Base-by-base conservation (phyloP, 129 eudicot species). In the Glebionis coronaria region DNA sequence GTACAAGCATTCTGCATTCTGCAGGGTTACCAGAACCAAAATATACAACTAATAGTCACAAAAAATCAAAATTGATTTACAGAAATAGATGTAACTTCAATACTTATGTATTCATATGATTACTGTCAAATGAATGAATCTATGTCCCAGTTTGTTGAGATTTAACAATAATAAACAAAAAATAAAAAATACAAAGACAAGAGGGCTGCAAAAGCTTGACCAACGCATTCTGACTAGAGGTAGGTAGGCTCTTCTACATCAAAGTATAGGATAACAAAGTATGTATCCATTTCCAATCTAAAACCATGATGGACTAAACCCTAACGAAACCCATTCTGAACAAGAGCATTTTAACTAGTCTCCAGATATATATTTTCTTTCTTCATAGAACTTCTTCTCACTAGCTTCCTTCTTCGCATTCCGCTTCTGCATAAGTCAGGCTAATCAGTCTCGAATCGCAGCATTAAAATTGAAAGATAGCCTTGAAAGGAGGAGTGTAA, bases 361-460 rank as follows among this genome's bases (percentile, higher is more conserved):
- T 21, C 90, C 93, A 0, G 84, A 76, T 29, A 91, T 81, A 21
- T 76, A 87, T 56, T 65, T 84, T 82, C 82, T 87, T 65, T 81
- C 82, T 40, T 77, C 83, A 35, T 91, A 91, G 49, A 84, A 91
- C 62, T 83, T 91, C 78, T 82, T 91, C 78, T 91, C 97, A 40
- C 97, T 91, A 20, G 81, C 92, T 80, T 76, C 86, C 81, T 91
- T 91, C 86, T 83, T 85, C 20, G 92, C 87, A 77, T 91, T 91
- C 15, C 97, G 81, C 65, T 91, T 91, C 97, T 91, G 90, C 66
- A 82, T 3, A 63, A 68, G 27, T n/a, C 21, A 44, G 9, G 31
- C 12, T 27, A 15, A 46, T 25, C 20, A 61, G 27, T 38, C 27
- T 23, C 66, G 9, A 58, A 12, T 38, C 11, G 9, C 64, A 42